Evolutionary conservation across 352 stramenopile species (phyloP).

Genomic region (Pilasporangium apinafurcum): DNA sequence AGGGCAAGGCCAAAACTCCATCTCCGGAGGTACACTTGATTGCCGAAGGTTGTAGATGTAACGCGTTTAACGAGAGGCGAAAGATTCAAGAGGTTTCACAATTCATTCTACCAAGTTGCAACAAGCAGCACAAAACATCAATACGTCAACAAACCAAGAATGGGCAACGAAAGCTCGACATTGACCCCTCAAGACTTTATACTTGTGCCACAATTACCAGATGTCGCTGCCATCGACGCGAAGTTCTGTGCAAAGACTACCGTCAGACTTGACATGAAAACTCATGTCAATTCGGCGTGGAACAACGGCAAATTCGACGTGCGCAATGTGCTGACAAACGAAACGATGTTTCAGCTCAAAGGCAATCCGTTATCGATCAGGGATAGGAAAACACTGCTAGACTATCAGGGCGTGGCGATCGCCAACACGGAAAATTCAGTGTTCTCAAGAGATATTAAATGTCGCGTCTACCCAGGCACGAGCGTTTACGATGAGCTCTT

Average conservation of each 20-base stretch:
- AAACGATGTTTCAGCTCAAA: neutral
- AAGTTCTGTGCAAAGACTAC: neutral
- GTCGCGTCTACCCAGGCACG: neutral
- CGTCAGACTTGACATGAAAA: neutral
- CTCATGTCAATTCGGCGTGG: neutral
- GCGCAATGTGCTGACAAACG: neutral
- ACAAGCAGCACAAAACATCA: too few species aligned
- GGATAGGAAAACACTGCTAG: neutral
- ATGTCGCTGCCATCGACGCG: neutral
- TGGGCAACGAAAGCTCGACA: slow-evolving; percentile 1
- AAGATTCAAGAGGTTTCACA: too few species aligned
- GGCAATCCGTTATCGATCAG: slow-evolving; percentile 1
- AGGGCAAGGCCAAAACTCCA: too few species aligned
- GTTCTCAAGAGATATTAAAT: neutral
- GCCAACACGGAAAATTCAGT: neutral
- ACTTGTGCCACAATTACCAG: neutral
- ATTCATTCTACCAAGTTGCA: too few species aligned
- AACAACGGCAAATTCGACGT: too few species aligned
- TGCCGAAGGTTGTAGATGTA: too few species aligned
- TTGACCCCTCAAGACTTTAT: neutral
- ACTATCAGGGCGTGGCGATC: neutral
- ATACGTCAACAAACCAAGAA: too few species aligned
- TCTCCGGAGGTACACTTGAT: too few species aligned
- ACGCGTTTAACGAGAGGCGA: too few species aligned
- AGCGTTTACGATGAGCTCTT: neutral